Percentiles rank a stretch among this genome's conserved stretches.
These are phyloP conservation scores for Phoenix roebelenii DNA, from an alignment of 176 grass and related monocot species.

Conservation along the genomic window DNA sequence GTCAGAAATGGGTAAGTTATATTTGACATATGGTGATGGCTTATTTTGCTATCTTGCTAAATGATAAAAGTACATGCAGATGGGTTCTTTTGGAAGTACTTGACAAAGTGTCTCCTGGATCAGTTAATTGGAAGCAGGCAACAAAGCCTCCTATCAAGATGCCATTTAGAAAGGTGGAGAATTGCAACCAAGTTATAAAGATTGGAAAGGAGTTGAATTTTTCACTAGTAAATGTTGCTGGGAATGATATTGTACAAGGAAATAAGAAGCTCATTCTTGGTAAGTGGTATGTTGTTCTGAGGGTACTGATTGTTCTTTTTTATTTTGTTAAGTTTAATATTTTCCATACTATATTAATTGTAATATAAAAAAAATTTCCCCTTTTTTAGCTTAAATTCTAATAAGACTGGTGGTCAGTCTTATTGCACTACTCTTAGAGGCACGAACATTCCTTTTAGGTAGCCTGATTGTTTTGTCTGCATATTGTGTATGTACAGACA, in stretches of 20 bases:
- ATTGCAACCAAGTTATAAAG: slow-evolving; percentile 95
- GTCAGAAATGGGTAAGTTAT: slow-evolving; percentile 77
- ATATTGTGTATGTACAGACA: no score
- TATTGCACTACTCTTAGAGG: no score
- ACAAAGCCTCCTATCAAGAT: slow-evolving; percentile 93
- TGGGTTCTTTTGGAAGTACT: slow-evolving; percentile 99
- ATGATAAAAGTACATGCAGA: slow-evolving; percentile 28
- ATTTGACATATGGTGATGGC: neutral
- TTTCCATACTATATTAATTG: no score
- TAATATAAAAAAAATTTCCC: no score
- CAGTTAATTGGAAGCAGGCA: slow-evolving; percentile 84
- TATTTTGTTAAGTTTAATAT: no score
- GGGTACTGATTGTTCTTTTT: no score
- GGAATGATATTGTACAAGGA: slow-evolving; percentile 99
- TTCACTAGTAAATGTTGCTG: slow-evolving; percentile 92
- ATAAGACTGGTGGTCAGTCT: no score
- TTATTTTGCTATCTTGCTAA: slow-evolving; percentile 1
- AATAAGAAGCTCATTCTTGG: slow-evolving; percentile 98
- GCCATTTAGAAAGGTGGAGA: slow-evolving; percentile 95
- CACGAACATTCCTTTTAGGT: no score
- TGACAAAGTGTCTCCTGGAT: slow-evolving; percentile 90
- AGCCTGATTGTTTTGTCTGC: no score
- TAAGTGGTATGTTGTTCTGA: slow-evolving; percentile 17
- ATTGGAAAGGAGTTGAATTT: slow-evolving; percentile 82
- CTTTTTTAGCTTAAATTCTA: no score